Percentiles rank a stretch among this genome's conserved stretches.
Conservation (phyloP, 148 eudicot genomes). For the Arctostaphylos glauca region DNA sequence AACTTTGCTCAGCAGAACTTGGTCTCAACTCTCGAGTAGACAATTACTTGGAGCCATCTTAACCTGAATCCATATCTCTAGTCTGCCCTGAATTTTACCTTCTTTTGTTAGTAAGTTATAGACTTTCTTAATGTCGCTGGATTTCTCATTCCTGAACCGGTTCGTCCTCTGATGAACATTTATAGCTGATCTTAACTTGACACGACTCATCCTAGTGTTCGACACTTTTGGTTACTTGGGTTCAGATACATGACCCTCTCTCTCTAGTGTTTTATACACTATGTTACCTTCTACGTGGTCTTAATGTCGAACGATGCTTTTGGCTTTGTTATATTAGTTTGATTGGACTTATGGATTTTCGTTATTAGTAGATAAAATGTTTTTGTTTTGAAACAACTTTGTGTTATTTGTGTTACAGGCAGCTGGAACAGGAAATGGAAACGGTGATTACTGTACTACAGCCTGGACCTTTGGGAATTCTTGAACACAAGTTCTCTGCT, state of each 20-base stretch:
- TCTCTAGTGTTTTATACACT: background rate
- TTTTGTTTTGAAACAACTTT: background rate
- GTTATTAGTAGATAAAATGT: background rate
- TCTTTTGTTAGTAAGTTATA: background rate
- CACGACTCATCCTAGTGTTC: background rate
- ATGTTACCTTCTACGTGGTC: background rate
- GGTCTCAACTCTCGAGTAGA: background rate
- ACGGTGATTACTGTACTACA: constrained; percentile 81
- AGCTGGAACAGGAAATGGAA: constrained; percentile 86
- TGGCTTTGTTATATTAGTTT: background rate
- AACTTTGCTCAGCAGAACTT: background rate
- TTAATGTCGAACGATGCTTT: background rate
- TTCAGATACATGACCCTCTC: background rate
- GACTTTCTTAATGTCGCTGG: no score
- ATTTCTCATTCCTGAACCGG: no score
- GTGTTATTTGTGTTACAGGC: constrained; percentile 42
- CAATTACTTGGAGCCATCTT: background rate
- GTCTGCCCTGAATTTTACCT: background rate
- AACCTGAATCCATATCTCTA: background rate
- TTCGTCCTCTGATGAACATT: background rate
- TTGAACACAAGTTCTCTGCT: constrained; percentile 81
- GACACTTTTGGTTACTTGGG: background rate
- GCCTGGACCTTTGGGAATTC: constrained; percentile 91
- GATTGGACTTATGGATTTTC: background rate
- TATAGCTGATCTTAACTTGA: background rate